A percentile compares a stretch with the other conserved stretches of the same genome.
These are phyloP conservation scores for Fraxinus velutina DNA, from an alignment of 305 asterid species.

Conservation along the genomic window DNA sequence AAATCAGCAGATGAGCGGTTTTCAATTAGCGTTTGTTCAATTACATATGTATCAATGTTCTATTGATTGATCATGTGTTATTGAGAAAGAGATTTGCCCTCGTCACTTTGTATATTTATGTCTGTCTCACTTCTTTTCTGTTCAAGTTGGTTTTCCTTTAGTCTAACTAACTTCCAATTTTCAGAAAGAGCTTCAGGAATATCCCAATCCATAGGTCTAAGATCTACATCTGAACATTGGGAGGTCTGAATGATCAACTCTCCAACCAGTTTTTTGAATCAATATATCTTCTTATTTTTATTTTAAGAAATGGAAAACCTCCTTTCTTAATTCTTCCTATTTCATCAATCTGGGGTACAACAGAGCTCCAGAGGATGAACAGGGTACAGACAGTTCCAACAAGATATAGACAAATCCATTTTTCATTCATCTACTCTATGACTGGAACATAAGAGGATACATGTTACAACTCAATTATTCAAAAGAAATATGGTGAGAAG, in stretches of 20 bases:
- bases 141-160: background rate
- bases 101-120: background rate
- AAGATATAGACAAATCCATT: background rate
- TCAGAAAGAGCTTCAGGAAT: background rate
- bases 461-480: background rate
- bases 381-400: background rate
- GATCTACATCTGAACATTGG: background rate
- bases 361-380: background rate
- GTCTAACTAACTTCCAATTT: background rate
- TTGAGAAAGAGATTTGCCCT: background rate
- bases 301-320: background rate
- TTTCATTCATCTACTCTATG: background rate
- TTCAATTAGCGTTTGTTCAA: background rate
- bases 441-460: background rate
- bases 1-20: background rate
- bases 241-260: background rate
- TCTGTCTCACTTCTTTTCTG: background rate
- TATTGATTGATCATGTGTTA: background rate
- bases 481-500: background rate
- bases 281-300: background rate
- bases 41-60: background rate
- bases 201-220: background rate
- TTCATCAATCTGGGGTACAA: background rate
- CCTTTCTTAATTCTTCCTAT: background rate
- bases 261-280: background rate